phyloP scores from a whole-genome alignment of 208 protist species.

The Leishmania guyanensis region DNA sequence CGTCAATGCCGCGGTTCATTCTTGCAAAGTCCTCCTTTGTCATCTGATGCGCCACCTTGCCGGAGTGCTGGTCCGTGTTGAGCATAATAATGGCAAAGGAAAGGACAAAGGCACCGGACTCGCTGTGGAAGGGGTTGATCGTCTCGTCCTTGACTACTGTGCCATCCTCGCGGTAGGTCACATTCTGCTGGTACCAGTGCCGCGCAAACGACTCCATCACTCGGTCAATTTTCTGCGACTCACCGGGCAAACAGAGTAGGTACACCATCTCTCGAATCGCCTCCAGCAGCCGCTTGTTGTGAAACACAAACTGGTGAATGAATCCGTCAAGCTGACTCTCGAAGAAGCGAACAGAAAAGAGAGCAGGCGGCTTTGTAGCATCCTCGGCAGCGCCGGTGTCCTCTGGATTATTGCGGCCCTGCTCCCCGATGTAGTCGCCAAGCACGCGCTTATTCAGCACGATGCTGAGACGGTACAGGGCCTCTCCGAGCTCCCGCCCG shows the following conservation, averaged over 20 bases:
- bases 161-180: slow-evolving; percentile 19
- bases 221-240: slow-evolving; percentile 95
- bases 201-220: slow-evolving; percentile 91
- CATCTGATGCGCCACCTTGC: slow-evolving; percentile 94
- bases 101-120: slow-evolving; percentile 92
- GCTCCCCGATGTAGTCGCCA: slow-evolving; percentile 89
- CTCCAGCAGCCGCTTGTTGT: slow-evolving; percentile 68
- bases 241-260: slow-evolving; percentile 84
- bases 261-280: slow-evolving; percentile 89
- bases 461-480: slow-evolving; percentile 71
- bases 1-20: slow-evolving; percentile 97
- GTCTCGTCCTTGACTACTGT: slow-evolving; percentile 30
- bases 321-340: slow-evolving; percentile 78
- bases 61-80: slow-evolving; percentile 98
- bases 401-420: slow-evolving; percentile 56
- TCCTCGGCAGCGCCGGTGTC: neutral
- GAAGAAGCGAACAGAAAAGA: slow-evolving; percentile 78
- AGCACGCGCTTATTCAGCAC: slow-evolving; percentile 86
- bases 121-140: slow-evolving; percentile 85
- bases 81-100: slow-evolving; percentile 99
- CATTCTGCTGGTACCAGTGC: slow-evolving; percentile 78
- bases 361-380: slow-evolving; percentile 18
- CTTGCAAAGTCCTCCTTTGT: slow-evolving; percentile 92
- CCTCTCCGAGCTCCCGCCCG: slow-evolving; percentile 78
- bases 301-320: slow-evolving; percentile 80